Conservation (phyloP, 257 asterid species). For the Capsicum baccatum region DNA sequence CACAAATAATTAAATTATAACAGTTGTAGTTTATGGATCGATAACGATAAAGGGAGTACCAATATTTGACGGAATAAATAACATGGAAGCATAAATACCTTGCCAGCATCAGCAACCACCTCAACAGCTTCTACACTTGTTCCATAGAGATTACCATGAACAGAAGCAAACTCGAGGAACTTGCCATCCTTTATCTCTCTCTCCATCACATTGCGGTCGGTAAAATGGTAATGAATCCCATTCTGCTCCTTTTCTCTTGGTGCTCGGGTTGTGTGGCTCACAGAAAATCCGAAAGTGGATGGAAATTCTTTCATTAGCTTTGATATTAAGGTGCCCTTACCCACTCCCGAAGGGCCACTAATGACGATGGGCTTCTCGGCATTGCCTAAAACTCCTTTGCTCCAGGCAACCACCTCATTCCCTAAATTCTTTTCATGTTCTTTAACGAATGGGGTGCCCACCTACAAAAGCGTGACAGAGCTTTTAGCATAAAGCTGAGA, state of each 20-base stretch:
- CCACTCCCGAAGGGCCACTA: slow-evolving; percentile 98
- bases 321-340: slow-evolving; percentile 91
- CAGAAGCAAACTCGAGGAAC: slow-evolving; percentile 90
- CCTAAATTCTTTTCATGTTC: slow-evolving; percentile 64
- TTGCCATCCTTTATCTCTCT: slow-evolving; percentile 69
- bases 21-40: not conserved
- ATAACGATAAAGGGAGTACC: not conserved
- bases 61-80: not conserved
- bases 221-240: slow-evolving; percentile 90
- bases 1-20: not conserved
- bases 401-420: slow-evolving; percentile 88
- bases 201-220: slow-evolving; percentile 69
- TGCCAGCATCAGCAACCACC: slow-evolving; percentile 85
- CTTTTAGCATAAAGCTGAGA: not conserved
- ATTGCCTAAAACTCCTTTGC: slow-evolving; percentile 79
- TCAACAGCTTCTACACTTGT: slow-evolving; percentile 95
- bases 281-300: slow-evolving; percentile 86
- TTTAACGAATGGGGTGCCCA: slow-evolving; percentile 72
- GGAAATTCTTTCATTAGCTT: slow-evolving; percentile 89
- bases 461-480: slow-evolving; percentile 48
- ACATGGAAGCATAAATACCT: slow-evolving; percentile 50
- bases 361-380: slow-evolving; percentile 77
- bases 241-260: slow-evolving; percentile 75
- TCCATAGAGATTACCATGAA: slow-evolving; percentile 95
- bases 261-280: slow-evolving; percentile 94